Percentiles rank a stretch among this genome's conserved stretches.
These are phyloP conservation scores for Zasmidium citrigriseum DNA, from an alignment of 2,329 filamentous ascomycete species.

Conservation along the genomic window DNA sequence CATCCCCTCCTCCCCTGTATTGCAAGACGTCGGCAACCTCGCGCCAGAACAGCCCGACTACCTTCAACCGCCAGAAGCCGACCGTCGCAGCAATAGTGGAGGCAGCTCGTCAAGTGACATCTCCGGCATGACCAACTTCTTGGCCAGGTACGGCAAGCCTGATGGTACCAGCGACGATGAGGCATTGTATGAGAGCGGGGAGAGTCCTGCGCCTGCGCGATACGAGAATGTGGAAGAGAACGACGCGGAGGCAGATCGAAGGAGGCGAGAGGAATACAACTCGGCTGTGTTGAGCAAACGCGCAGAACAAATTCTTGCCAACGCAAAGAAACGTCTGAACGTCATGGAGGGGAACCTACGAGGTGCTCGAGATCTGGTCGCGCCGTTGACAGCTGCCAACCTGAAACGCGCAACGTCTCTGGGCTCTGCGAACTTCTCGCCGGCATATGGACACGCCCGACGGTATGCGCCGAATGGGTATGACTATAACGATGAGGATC, in stretches of 20 bases:
- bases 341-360: slow-evolving; percentile 92
- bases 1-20: slow-evolving; percentile 32
- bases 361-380: slow-evolving; percentile 62
- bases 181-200: slow-evolving; percentile 19
- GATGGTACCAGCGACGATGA: slow-evolving; percentile 26
- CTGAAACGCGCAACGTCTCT: slow-evolving; percentile 39
- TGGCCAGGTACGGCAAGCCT: slow-evolving; percentile 29
- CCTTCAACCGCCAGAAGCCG: slow-evolving; percentile 18
- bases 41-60: slow-evolving; percentile 23
- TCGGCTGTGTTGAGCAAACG: slow-evolving; percentile 76
- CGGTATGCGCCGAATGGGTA: slow-evolving; percentile 23
- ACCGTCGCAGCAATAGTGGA: slow-evolving; percentile 27
- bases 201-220: slow-evolving; percentile 10
- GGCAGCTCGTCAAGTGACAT: slow-evolving; percentile 47
- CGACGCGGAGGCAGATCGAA: slow-evolving; percentile 36
- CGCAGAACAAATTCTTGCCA: slow-evolving; percentile 87
- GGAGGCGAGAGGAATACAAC: slow-evolving; percentile 60
- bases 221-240: slow-evolving; percentile 17
- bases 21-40: slow-evolving; percentile 32
- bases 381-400: slow-evolving; percentile 39
- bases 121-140: slow-evolving; percentile 39
- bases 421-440: slow-evolving; percentile 22
- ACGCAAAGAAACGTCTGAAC: slow-evolving; percentile 85
- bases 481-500: slow-evolving; percentile 16
- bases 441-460: slow-evolving; percentile 16